Conservation (phyloP, 2,329 filamentous ascomycete genomes). For the Lizonia empirigonia region DNA sequence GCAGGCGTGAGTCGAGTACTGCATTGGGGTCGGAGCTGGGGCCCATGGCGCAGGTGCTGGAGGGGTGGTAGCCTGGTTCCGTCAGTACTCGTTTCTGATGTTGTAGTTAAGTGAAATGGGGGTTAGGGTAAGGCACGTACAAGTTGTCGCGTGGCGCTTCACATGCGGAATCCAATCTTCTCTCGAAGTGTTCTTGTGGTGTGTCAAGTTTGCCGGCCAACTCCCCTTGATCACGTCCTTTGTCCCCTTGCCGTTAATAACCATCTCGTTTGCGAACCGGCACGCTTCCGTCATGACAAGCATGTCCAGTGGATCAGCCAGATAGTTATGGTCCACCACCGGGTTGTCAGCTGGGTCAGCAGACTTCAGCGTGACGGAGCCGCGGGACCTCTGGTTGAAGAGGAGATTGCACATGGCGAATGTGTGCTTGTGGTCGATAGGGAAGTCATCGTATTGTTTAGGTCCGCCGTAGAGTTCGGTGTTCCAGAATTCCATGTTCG, state of each 20-base stretch:
- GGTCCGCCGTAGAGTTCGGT: conserved; percentile 67
- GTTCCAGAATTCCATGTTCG: conserved; percentile 67
- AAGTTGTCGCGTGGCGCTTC: conserved; percentile 65
- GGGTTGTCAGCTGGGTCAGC: conserved; percentile 59
- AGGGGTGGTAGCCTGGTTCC: conserved; percentile 55
- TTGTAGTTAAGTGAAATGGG: too few relatives aligned
- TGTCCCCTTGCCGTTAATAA: conserved; percentile 63
- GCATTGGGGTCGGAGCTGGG: conserved; percentile 37
- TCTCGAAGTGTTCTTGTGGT: conserved; percentile 59
- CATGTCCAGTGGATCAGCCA: conserved; percentile 63
- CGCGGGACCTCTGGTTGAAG: conserved; percentile 63
- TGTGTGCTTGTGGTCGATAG: conserved; percentile 58
- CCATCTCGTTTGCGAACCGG: conserved; percentile 64
- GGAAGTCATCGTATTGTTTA: conserved; percentile 62
- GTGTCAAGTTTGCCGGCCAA: conserved; percentile 60
- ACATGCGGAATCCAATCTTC: conserved; percentile 66
- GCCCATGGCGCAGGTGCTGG: conserved; percentile 65
- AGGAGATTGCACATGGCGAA: conserved; percentile 66
- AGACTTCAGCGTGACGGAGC: conserved; percentile 59
- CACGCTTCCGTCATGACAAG: conserved; percentile 65
- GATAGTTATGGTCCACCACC: conserved; percentile 63
- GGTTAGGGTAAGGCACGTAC: conserved; percentile 49
- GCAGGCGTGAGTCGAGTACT: conserved; percentile 46
- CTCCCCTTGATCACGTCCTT: conserved; percentile 64
- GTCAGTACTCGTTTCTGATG: too few relatives aligned